phyloP scores from a whole-genome alignment of 192 early-diverging fungal genomes.

The Coemansia sp. region DNA sequence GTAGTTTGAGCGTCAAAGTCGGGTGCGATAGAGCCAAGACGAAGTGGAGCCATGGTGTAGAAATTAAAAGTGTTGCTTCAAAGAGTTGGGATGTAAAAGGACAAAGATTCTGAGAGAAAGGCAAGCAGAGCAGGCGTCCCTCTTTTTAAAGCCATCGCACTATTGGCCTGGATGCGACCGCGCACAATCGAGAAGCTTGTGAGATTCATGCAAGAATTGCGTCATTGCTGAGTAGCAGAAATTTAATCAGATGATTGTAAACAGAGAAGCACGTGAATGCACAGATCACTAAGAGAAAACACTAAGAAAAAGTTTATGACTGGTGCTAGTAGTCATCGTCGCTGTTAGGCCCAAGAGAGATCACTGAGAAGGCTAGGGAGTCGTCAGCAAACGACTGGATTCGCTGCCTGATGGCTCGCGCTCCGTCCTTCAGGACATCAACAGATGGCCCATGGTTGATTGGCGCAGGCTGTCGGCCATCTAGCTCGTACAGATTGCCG shows the following conservation, averaged over 20 bases:
- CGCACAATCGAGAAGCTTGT: neutral
- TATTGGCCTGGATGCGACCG: neutral
- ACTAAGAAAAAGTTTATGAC: neutral
- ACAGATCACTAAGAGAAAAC: neutral
- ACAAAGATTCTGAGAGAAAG: neutral
- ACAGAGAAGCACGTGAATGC: neutral
- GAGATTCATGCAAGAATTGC: slow-evolving; percentile 6
- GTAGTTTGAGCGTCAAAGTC: slow-evolving; percentile 89
- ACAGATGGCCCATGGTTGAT: slow-evolving; percentile 75
- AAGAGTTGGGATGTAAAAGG: neutral
- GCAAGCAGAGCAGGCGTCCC: neutral
- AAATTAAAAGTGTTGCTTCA: neutral
- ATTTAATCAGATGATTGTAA: neutral
- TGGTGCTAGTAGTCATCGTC: slow-evolving; percentile 1
- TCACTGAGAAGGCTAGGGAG: slow-evolving; percentile 19
- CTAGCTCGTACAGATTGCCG: slow-evolving; percentile 82
- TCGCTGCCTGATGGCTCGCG: slow-evolving; percentile 20
- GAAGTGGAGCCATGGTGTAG: slow-evolving; percentile 52
- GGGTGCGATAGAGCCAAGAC: slow-evolving; percentile 61
- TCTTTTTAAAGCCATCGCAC: neutral
- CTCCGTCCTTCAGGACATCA: slow-evolving; percentile 56
- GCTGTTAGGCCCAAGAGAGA: slow-evolving; percentile 26
- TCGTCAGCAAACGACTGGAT: slow-evolving; percentile 18
- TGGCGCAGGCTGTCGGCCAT: slow-evolving; percentile 78
- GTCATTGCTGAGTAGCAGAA: neutral